A percentile compares a stretch with the other conserved stretches of the same genome.
These are phyloP conservation scores for Berkeleyomyces basicola DNA, from an alignment of 2,329 filamentous ascomycete genomes.

Conservation along the genomic window DNA sequence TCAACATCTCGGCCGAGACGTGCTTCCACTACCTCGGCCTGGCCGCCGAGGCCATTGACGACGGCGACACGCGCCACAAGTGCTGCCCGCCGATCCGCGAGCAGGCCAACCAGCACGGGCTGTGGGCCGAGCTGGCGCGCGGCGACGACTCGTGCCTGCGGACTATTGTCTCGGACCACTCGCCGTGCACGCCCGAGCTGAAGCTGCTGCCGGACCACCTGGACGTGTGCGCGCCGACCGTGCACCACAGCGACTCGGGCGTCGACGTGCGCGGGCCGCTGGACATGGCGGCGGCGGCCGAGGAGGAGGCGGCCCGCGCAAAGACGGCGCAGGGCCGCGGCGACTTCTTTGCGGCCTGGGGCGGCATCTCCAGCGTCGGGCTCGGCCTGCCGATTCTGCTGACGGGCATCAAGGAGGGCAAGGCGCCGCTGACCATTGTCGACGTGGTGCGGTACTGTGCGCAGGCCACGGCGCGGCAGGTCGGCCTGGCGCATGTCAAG, in stretches of 20 bases:
- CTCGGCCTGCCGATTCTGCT: slow-evolving; percentile 82
- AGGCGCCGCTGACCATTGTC: slow-evolving; percentile 35
- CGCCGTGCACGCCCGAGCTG: slow-evolving; percentile 84
- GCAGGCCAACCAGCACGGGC: slow-evolving; percentile 61
- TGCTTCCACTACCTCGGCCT: slow-evolving; percentile 90
- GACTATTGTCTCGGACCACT: slow-evolving; percentile 90
- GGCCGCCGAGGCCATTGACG: slow-evolving; percentile 61
- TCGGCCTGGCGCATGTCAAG: slow-evolving; percentile 67
- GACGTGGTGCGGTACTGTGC: slow-evolving; percentile 79
- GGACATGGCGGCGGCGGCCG: slow-evolving; percentile 18
- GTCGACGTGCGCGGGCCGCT: slow-evolving; percentile 29
- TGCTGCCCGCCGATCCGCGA: slow-evolving; percentile 86
- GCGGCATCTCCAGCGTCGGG: slow-evolving; percentile 86
- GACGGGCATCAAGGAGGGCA: slow-evolving; percentile 44
- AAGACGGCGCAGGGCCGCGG: slow-evolving; percentile 28
- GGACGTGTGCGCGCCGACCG: slow-evolving; percentile 17
- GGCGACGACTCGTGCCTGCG: slow-evolving; percentile 58
- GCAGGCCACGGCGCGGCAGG: slow-evolving; percentile 71
- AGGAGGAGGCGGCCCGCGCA: slow-evolving; percentile 18
- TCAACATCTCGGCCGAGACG: slow-evolving; percentile 85
- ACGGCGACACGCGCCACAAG: slow-evolving; percentile 84
- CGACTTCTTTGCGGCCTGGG: slow-evolving; percentile 94
- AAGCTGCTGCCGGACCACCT: slow-evolving; percentile 63
- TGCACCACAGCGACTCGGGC: slow-evolving; percentile 36
- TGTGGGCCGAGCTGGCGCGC: slow-evolving; percentile 68